phyloP scores from a whole-genome alignment of 208 protist species.

The Acanthamoeba royreba region DNA sequence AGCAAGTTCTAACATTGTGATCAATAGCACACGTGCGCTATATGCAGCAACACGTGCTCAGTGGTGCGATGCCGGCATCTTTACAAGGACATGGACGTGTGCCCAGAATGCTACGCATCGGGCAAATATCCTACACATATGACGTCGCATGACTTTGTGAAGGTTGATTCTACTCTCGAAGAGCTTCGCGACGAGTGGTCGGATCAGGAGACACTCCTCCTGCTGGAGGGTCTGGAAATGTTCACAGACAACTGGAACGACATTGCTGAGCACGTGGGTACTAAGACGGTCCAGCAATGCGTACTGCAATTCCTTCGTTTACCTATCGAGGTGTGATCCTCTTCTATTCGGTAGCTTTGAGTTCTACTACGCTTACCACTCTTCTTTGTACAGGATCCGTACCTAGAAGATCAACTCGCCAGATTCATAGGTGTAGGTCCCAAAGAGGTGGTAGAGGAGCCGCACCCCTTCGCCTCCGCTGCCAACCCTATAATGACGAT shows the following conservation, averaged over 20 bases:
- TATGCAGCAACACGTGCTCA: neutral
- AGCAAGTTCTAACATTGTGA: no score
- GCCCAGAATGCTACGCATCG: neutral
- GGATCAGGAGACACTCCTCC: constrained; percentile 68
- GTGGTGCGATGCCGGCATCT: neutral
- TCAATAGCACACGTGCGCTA: neutral
- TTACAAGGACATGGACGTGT: neutral
- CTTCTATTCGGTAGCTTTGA: neutral
- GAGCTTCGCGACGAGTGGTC: constrained; percentile 59
- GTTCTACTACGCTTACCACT: neutral
- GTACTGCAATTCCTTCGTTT: constrained; percentile 67
- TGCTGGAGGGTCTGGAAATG: constrained; percentile 66
- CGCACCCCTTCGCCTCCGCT: neutral
- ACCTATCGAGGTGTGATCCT: constrained; percentile 65
- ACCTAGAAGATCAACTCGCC: neutral
- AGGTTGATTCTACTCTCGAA: neutral
- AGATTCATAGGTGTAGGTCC: neutral
- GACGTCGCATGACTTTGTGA: constrained; percentile 38
- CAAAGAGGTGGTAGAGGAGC: neutral
- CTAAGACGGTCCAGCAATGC: constrained; percentile 70
- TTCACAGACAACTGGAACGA: constrained; percentile 59
- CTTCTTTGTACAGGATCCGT: neutral
- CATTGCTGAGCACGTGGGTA: constrained; percentile 62
- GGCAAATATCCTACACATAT: neutral
- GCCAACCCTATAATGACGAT: constrained; percentile 55